A percentile compares a stretch with the other conserved stretches of the same genome.
phyloP scores from a whole-genome alignment of 768 basidiomycete genomes.

The Lentinus brumalis region DNA sequence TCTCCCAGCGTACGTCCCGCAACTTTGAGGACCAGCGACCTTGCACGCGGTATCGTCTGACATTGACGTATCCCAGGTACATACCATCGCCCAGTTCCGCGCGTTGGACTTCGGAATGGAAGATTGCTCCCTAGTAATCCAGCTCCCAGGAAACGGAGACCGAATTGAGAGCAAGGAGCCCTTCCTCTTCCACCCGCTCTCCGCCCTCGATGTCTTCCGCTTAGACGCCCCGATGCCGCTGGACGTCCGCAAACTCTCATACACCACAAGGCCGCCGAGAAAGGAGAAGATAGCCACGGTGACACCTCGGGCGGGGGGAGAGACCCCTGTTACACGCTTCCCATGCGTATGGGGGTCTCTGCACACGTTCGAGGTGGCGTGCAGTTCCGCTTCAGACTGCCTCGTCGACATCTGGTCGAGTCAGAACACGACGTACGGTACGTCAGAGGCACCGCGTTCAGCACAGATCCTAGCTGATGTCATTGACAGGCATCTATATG shows the following conservation, averaged over 20 bases:
- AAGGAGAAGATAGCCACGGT: constrained; percentile 18
- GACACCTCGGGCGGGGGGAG: constrained; percentile 17
- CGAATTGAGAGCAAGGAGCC: constrained; percentile 18
- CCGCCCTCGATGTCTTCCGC: constrained; percentile 20
- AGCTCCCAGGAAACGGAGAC: constrained; percentile 21
- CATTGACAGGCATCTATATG: constrained; percentile 26
- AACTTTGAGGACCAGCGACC: neutral
- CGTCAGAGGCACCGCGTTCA: neutral
- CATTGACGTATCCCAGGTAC: constrained; percentile 6
- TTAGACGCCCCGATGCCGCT: constrained; percentile 19
- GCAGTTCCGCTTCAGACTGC: constrained; percentile 22
- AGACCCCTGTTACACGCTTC: constrained; percentile 23
- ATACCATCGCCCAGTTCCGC: constrained; percentile 29
- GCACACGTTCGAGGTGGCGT: constrained; percentile 26
- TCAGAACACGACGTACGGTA: constrained; percentile 30
- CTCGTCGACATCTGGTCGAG: constrained; percentile 29
- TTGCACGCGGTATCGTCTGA: neutral
- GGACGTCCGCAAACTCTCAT: constrained; percentile 24
- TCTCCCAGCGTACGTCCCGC: constrained; percentile 14
- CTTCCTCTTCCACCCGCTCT: constrained; percentile 12
- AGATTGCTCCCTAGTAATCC: constrained; percentile 26
- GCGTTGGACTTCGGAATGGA: constrained; percentile 33
- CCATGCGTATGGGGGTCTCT: constrained; percentile 27
- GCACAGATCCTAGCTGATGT: neutral
- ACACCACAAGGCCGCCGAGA: constrained; percentile 17